A percentile compares a stretch with the other conserved stretches of the same genome.
Evolutionary conservation across 2,329 filamentous ascomycete species (phyloP).

Genomic region (Xylariales sp.): DNA sequence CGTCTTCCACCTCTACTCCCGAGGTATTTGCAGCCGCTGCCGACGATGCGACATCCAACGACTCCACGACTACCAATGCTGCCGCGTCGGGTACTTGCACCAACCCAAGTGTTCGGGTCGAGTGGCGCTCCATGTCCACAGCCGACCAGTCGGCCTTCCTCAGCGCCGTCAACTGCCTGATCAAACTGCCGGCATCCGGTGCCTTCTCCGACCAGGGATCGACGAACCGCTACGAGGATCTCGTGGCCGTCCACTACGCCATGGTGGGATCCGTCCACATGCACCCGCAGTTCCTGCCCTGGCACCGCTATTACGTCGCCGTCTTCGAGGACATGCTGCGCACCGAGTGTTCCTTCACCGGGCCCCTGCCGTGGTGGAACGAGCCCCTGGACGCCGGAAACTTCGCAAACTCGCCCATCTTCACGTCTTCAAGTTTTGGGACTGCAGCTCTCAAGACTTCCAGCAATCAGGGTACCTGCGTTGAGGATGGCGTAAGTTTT

Average conservation of each 20-base stretch:
- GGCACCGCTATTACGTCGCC: conserved; percentile 33
- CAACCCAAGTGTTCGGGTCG: conserved; percentile 19
- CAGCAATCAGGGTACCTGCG: conserved; percentile 25
- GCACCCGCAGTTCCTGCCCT: conserved; percentile 30
- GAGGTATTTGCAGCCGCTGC: too few species aligned
- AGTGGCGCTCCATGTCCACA: conserved; percentile 26
- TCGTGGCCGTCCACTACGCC: conserved; percentile 31
- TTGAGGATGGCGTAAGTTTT: conserved; percentile 24
- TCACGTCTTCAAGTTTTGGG: conserved; percentile 24
- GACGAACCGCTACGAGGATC: conserved; percentile 29
- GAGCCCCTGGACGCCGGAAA: conserved; percentile 29
- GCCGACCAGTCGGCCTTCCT: conserved; percentile 25
- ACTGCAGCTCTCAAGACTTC: conserved; percentile 18
- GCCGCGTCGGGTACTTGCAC: conserved; percentile 17
- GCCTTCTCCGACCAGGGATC: conserved; percentile 18
- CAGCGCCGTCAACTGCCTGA: conserved; percentile 27
- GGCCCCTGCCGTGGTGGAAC: conserved; percentile 35
- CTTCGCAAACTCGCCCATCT: conserved; percentile 24
- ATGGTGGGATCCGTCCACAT: conserved; percentile 26
- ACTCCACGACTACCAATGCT: conserved; percentile 3
- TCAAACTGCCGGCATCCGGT: conserved; percentile 22
- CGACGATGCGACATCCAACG: conserved; percentile 7
- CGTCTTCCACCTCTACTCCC: conserved; percentile 14
- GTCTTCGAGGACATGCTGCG: conserved; percentile 31
- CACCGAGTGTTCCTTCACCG: conserved; percentile 30